Evolutionary conservation across 2,329 filamentous ascomycete species (phyloP).

Genomic region (Ophiocordyceps unilateralis): DNA sequence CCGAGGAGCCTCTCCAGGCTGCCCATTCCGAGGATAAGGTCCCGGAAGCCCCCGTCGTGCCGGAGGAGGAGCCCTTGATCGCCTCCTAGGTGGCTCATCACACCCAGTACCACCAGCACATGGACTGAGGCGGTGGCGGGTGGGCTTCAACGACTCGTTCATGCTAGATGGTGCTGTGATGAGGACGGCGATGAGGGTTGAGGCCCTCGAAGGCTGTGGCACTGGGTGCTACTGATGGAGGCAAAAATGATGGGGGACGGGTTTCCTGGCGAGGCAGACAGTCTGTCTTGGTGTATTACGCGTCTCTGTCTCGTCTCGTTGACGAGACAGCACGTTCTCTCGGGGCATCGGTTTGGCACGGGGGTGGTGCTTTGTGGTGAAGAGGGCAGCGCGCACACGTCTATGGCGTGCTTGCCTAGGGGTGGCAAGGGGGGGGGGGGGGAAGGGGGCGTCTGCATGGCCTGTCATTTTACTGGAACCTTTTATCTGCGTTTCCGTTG

Average conservation of each 20-base stretch:
- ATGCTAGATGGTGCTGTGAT: not conserved
- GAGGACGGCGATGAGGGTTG: not conserved
- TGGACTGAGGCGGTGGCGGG: not conserved
- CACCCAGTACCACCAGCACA: slow-evolving; percentile 10
- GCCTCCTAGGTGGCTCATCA: slow-evolving; percentile 11
- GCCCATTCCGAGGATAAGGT: slow-evolving; percentile 7
- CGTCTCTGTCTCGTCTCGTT: not conserved
- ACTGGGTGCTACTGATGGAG: slow-evolving; percentile 3
- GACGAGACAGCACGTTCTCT: not conserved
- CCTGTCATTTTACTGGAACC: not conserved
- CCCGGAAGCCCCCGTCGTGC: slow-evolving; percentile 10
- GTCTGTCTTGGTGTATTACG: not conserved
- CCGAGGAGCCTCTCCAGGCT: slow-evolving; percentile 15
- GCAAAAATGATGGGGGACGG: slow-evolving; percentile 10
- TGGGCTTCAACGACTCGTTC: not conserved
- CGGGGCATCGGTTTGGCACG: not conserved
- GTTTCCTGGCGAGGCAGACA: slow-evolving; percentile 9
- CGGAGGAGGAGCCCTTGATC: slow-evolving; percentile 12
- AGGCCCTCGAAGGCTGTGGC: not conserved
- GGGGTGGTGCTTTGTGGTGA: not conserved
- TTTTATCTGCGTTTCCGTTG: not conserved
- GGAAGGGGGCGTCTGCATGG: not conserved
- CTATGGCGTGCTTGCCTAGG: not conserved
- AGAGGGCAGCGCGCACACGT: not conserved
- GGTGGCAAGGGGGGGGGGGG: not conserved